A percentile compares a stretch with the other conserved stretches of the same genome.
Evolutionary conservation across 208 protist species (phyloP).

Genomic region (Tritrichomonas musculus): DNA sequence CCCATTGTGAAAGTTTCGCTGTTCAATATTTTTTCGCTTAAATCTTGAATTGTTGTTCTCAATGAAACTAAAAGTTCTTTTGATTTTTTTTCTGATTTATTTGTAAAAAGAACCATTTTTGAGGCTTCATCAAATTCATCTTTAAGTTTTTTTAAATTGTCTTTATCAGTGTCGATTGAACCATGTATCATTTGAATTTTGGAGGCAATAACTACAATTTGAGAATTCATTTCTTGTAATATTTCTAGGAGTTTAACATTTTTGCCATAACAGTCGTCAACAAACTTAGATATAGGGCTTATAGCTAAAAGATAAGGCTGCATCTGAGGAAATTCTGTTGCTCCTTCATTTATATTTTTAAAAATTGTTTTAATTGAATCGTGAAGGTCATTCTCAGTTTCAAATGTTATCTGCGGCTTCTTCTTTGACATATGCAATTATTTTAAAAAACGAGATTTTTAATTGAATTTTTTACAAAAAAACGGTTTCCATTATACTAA

Average conservation of each 20-base stretch:
- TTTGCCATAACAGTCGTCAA: neutral
- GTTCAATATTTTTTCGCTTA: neutral
- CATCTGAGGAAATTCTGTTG: neutral
- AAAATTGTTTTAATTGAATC: neutral
- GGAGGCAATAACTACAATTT: neutral
- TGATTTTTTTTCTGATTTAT: neutral
- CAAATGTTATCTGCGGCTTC: neutral
- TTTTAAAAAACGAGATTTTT: too few relatives aligned
- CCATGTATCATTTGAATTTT: neutral
- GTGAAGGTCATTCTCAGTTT: neutral
- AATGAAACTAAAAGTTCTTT: neutral
- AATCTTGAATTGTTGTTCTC: neutral
- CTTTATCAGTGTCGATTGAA: neutral
- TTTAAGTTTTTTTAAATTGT: neutral
- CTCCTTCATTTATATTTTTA: neutral
- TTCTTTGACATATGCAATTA: too few relatives aligned
- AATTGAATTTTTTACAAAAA: too few relatives aligned
- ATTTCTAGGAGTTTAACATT: neutral
- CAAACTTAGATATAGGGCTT: neutral
- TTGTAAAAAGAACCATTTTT: neutral
- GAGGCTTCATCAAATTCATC: neutral
- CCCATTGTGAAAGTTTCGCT: neutral
- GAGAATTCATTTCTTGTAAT: neutral
- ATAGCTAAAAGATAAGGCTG: neutral
- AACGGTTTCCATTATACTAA: too few relatives aligned